Conservation (phyloP, 2,329 filamentous ascomycete genomes). For the Fusarium chuoi region DNA sequence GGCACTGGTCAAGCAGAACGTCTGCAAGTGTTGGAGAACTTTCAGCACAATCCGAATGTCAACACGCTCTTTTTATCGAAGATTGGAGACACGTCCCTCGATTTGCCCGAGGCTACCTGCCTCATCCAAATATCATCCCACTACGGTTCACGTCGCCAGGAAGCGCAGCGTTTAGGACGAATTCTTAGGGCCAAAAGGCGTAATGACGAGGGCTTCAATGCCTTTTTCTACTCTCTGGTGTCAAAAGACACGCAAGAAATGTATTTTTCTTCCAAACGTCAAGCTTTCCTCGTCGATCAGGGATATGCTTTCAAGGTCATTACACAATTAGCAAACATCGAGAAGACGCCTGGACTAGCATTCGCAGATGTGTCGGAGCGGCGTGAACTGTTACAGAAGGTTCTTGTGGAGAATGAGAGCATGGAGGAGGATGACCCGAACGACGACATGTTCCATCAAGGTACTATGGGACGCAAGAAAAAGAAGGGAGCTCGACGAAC, state of each 20-base stretch:
- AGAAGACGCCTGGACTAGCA: conserved; percentile 81
- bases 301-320: conserved; percentile 99
- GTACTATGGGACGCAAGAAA: conserved; percentile 58
- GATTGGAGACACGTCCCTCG: conserved; percentile 97
- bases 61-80: conserved; percentile 97
- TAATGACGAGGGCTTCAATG: conserved; percentile 98
- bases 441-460: conserved; percentile 55
- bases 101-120: conserved; percentile 94
- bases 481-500: conserved; percentile 77
- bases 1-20: conserved; percentile 88
- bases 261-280: conserved; percentile 95
- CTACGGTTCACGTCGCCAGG: conserved; percentile 95
- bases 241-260: conserved; percentile 98
- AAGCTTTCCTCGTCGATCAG: conserved; percentile 97
- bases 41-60: conserved; percentile 89
- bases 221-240: conserved; percentile 97
- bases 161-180: conserved; percentile 91
- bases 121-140: conserved; percentile 98
- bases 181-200: conserved; percentile 94
- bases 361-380: conserved; percentile 84
- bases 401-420: conserved; percentile 86
- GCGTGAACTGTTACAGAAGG: conserved; percentile 86
- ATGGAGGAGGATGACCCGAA: conserved; percentile 76
- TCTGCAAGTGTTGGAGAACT: conserved; percentile 88
- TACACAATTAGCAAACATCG: conserved; percentile 91